These are phyloP conservation scores for Fusarium virguliforme DNA, from an alignment of 2,329 filamentous ascomycete species.

Conservation along the genomic window DNA sequence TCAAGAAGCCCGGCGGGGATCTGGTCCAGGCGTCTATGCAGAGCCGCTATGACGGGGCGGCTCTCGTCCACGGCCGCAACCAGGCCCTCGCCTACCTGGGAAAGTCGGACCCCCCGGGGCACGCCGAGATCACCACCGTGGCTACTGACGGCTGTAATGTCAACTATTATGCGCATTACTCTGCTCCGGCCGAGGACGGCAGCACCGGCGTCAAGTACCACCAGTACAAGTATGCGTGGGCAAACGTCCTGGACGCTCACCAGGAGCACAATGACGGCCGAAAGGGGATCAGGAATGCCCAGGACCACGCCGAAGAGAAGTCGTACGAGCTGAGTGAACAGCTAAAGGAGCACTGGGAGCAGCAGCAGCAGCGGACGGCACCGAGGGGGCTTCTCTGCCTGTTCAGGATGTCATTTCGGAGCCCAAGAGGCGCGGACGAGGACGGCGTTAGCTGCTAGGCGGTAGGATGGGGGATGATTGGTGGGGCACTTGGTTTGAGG, in stretches of 20 bases:
- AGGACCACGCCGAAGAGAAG: neutral
- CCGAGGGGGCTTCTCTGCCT: too few relatives aligned
- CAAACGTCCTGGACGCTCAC: neutral
- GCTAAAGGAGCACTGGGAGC: neutral
- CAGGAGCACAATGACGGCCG: neutral
- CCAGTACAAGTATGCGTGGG: slow-evolving; percentile 34
- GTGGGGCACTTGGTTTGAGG: too few relatives aligned
- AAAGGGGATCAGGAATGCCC: neutral
- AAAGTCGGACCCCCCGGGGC: slow-evolving; percentile 31
- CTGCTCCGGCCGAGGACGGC: slow-evolving; percentile 31
- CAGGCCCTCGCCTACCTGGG: slow-evolving; percentile 45
- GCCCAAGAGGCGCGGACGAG: too few relatives aligned
- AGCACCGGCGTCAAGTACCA: slow-evolving; percentile 38
- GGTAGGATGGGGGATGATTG: too few relatives aligned
- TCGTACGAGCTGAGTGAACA: slow-evolving; percentile 1
- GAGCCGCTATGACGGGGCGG: slow-evolving; percentile 49
- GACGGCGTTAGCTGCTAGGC: too few relatives aligned
- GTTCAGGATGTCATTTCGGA: too few relatives aligned
- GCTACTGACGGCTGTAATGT: slow-evolving; percentile 49
- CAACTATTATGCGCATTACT: slow-evolving; percentile 51
- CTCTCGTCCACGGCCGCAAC: slow-evolving; percentile 50
- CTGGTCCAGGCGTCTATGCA: slow-evolving; percentile 37
- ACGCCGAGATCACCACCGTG: slow-evolving; percentile 49
- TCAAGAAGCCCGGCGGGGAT: slow-evolving; percentile 31
- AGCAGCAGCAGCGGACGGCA: too few relatives aligned